Base-by-base conservation (phyloP, 2,329 filamentous ascomycete species). In the Monilinia polystroma region DNA sequence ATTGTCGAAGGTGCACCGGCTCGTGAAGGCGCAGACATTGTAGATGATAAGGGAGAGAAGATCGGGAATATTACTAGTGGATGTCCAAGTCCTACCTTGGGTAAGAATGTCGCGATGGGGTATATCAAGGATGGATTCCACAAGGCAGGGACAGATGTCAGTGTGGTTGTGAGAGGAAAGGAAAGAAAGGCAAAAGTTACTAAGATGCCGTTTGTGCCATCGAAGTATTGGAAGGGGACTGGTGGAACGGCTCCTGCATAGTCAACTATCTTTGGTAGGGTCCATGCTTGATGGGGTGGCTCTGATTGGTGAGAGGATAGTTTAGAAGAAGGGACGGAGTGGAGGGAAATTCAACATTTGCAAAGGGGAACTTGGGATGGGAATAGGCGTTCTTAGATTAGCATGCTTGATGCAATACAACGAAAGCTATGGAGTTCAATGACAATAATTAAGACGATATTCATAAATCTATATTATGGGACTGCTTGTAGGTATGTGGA, bases 101-200 rank as follows among this genome's bases (percentile, higher is more conserved):
- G 89, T 70, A 90, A 90, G 82, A 97, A 98, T 78, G 94, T 99
- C 70, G 93, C 94, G 66, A 99, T 99, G 95, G 95, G 85, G 0
- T 91, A 91, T 74, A 83, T 92, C 71, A 87, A 87, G 76, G 83
- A 86, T 71, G 88, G 87, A 0, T 78, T 86, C 74, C 87, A 91
- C 73, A 91, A 90, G 79, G 81, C 84, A 57, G 89, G 88, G 0
- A 91, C 89, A 0, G 84, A 89, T 71, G 81, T 91, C 0, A 81
- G 83, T 12, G 84, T 91, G 10, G 77, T 88, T 43, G 84, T 92
- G 0, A 80, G 89, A 68, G 89, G 88, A 16, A 90, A 87, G 80
- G 80, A 83, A 71, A 83, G 88, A 71, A 87, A 87, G 78, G 89
- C 87, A 2, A 82, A 81, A 23, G 87, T 91, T 59, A 81, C 83